Base-by-base conservation (phyloP, 2,329 filamentous ascomycete species). In the Alternaria conjuncta region DNA sequence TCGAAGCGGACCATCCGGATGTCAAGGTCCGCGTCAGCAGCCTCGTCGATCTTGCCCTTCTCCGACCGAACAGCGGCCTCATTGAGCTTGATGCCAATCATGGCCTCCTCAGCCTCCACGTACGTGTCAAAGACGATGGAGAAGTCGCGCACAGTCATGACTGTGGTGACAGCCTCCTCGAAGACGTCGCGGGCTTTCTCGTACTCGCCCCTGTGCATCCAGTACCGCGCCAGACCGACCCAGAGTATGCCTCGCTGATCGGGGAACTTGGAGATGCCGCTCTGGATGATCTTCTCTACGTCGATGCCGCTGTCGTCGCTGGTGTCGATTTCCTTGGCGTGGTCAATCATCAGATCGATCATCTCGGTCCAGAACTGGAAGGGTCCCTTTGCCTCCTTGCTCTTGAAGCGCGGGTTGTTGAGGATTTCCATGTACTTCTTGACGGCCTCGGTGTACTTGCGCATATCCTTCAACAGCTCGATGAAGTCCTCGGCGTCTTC, bases 291-390 rank as follows among this genome's bases (percentile, higher is more conserved):
- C 64, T 89, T 88, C 75, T 98, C 94, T 20, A 97, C 94, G 74
- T 97, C 90, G 71, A 98, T 93, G 30, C 93, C 94, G 15, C 88
- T 88, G 72, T 95, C 92, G 67, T 92, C 88, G 13, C 90, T 90
- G 6, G 93, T 92, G 73, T 96, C 89, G 53, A 99, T 89, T 45
- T 96, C 89, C 72, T 90, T 91, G 5, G 96, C 96, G 78, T 97
- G 93, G 63, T 92, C 92, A 46, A 99, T 96, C 49, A 99, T 85
- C 68, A 98, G 80, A 75, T 99, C 96, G 36, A 98, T 90, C 93
- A 99, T 96, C 79, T 99, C 96, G 67, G 89, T 96, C 96, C 96
- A 99, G 53, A 99, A 86, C 80, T 99, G 94, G 78, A 97, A 99
- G 66, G 95, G 93, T 1, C 96, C 95, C 81, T 97, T 97, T 63